A percentile compares a stretch with the other conserved stretches of the same genome.
Evolutionary conservation across 2,329 filamentous ascomycete genomes (phyloP).

Genomic region (Fusarium dlaminii): DNA sequence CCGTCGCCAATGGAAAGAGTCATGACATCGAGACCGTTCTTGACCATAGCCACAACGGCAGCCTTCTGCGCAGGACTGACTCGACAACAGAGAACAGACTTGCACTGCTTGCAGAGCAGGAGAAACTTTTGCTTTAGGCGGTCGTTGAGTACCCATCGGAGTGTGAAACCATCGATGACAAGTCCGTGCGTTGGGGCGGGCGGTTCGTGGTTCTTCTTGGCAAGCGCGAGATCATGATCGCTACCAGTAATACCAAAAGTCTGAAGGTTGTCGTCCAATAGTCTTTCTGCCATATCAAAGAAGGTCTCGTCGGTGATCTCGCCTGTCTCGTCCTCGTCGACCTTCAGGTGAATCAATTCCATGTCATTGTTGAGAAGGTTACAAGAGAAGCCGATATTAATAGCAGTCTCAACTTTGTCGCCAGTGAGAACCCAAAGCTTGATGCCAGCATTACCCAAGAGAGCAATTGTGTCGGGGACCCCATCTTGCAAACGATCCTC

Average conservation of each 20-base stretch:
- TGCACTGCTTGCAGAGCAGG: conserved; percentile 95
- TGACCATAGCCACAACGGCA: conserved; percentile 95
- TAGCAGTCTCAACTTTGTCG: conserved; percentile 98
- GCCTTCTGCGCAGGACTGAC: conserved; percentile 98
- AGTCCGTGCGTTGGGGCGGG: conserved; percentile 90
- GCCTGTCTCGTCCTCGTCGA: conserved; percentile 75
- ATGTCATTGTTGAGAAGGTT: conserved; percentile 97
- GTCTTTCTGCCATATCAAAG: conserved; percentile 68
- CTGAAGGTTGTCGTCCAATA: conserved; percentile 78
- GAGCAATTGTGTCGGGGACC: conserved; percentile 92
- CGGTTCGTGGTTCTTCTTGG: conserved; percentile 84
- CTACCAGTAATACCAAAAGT: conserved; percentile 83
- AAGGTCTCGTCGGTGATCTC: conserved; percentile 58
- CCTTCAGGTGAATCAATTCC: conserved; percentile 91
- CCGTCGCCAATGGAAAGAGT: conserved; percentile 93
- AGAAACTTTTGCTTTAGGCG: conserved; percentile 90
- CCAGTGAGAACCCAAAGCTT: conserved; percentile 99
- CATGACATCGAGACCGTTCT: conserved; percentile 94
- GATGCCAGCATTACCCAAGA: conserved; percentile 92
- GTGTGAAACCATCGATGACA: conserved; percentile 92
- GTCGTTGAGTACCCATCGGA: conserved; percentile 87
- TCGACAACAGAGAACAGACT: conserved; percentile 94
- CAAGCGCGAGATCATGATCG: conserved; percentile 83
- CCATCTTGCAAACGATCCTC: conserved; percentile 97
- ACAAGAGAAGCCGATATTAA: conserved; percentile 99